A percentile compares a stretch with the other conserved stretches of the same genome.
phyloP scores from a whole-genome alignment of 768 basidiomycete species.

The Saitozyma podzolica region DNA sequence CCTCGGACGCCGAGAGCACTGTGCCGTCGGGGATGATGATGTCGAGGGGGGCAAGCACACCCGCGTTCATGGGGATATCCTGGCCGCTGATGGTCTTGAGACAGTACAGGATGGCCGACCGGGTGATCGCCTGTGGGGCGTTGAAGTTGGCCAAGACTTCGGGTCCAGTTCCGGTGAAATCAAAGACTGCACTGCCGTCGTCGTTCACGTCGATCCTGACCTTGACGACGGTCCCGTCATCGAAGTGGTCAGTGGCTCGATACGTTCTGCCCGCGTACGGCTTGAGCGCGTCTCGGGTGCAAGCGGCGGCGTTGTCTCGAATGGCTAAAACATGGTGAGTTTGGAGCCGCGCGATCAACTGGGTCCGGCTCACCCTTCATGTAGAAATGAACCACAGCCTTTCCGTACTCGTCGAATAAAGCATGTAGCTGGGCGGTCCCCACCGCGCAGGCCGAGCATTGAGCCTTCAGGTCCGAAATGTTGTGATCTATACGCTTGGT shows the following conservation, averaged over 20 bases:
- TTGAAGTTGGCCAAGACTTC: conserved; percentile 53
- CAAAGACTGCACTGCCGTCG: conserved; percentile 75
- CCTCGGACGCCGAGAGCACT: conserved; percentile 2
- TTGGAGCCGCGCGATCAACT: conserved; percentile 82
- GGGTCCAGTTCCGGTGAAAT: conserved; percentile 61
- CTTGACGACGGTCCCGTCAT: conserved; percentile 49
- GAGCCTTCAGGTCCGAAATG: conserved; percentile 25
- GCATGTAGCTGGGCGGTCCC: conserved; percentile 61
- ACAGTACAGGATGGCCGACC: conserved; percentile 46
- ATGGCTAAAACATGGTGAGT: conserved; percentile 64
- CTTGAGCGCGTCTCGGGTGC: conserved; percentile 56
- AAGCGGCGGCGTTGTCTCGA: conserved; percentile 65
- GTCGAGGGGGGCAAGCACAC: conserved; percentile 24
- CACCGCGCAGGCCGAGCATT: conserved; percentile 30
- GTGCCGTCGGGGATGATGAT: conserved; percentile 9
- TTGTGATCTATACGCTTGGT: conserved; percentile 37
- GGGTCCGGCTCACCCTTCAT: conserved; percentile 78
- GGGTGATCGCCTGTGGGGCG: conserved; percentile 34
- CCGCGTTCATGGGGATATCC: conserved; percentile 46
- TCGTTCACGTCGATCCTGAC: conserved; percentile 76
- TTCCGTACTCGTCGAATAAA: conserved; percentile 80
- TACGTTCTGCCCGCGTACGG: conserved; percentile 5
- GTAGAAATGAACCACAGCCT: conserved; percentile 85
- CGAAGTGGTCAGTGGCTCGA: conserved; percentile 61
- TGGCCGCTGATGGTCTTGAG: conserved; percentile 33